Conservation (phyloP, 1,139 yeast genomes). For the Diutina pseudorugosa region DNA sequence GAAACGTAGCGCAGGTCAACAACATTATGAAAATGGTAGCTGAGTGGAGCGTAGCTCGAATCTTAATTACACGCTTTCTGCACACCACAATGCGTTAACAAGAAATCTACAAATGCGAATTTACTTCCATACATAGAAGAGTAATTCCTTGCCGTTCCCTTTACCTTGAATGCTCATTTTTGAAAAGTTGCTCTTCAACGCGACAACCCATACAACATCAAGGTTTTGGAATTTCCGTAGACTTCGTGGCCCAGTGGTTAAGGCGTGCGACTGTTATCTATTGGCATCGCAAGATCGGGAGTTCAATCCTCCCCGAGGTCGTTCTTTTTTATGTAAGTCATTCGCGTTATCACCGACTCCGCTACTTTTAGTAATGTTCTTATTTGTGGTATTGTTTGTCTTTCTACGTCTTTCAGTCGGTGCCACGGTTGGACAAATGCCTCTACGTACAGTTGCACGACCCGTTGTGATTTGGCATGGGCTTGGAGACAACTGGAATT, state of each 20-base stretch:
- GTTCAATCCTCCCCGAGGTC: constrained; percentile 4
- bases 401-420: neutral
- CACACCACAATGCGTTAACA: no score
- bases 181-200: no score
- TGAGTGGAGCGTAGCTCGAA: no score
- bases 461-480: constrained; percentile 72
- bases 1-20: no score
- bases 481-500: constrained; percentile 63
- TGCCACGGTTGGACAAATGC: neutral
- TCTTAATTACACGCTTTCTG: no score
- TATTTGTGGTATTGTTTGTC: neutral
- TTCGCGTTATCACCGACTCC: neutral
- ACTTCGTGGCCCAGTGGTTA: constrained; percentile 3
- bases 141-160: no score
- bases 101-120: no score
- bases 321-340: neutral
- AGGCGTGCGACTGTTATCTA: constrained; percentile 1
- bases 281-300: constrained; percentile 3
- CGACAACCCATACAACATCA: neutral
- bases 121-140: no score
- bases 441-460: neutral
- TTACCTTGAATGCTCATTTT: no score
- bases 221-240: neutral
- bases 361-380: neutral
- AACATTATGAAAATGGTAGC: no score